Evolutionary conservation across 352 stramenopile species (phyloP).

Genomic region (Chrysophaeum taylorii): DNA sequence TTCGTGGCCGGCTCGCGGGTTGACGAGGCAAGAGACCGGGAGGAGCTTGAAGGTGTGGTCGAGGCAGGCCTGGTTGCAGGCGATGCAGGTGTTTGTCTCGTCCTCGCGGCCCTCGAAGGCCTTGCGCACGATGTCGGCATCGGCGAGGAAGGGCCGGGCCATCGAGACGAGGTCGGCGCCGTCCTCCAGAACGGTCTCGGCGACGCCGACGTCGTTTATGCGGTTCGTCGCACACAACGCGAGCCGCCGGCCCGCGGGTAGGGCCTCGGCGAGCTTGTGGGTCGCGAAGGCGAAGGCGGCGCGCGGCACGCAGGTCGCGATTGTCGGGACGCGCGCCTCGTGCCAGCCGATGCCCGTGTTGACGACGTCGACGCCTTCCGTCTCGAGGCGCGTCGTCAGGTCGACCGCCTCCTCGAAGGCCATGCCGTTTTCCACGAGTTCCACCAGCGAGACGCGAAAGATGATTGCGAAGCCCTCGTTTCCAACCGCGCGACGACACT

Average conservation of each 20-base stretch:
- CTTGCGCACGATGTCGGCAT: conserved; percentile 86
- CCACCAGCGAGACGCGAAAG: conserved; percentile 88
- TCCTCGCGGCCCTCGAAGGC: conserved; percentile 65
- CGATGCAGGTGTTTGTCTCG: conserved; percentile 97
- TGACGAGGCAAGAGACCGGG: conserved; percentile 86
- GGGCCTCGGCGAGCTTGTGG: conserved; percentile 62
- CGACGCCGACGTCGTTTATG: conserved; percentile 85
- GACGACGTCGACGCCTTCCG: conserved; percentile 83
- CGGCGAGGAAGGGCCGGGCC: conserved; percentile 81
- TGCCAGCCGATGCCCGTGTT: conserved; percentile 98
- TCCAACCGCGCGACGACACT: conserved; percentile 69
- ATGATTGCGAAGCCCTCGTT: conserved; percentile 90
- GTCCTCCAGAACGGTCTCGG: conserved; percentile 69
- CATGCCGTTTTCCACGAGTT: conserved; percentile 75
- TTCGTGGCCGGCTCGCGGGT: conserved; percentile 85
- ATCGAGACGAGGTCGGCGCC: conserved; percentile 72
- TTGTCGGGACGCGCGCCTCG: conserved; percentile 89
- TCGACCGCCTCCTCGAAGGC: conserved; percentile 70
- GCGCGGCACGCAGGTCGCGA: conserved; percentile 85
- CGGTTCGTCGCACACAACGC: conserved; percentile 91
- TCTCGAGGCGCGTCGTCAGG: conserved; percentile 76
- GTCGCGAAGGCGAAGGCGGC: conserved; percentile 86
- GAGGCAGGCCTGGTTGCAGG: conserved; percentile 77
- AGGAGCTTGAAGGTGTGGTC: conserved; percentile 93
- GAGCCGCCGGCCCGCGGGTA: conserved; percentile 54